These are phyloP conservation scores for Pseudozyma pruni DNA, from an alignment of 1,284 basidiomycete genomes.

Conservation along the genomic window DNA sequence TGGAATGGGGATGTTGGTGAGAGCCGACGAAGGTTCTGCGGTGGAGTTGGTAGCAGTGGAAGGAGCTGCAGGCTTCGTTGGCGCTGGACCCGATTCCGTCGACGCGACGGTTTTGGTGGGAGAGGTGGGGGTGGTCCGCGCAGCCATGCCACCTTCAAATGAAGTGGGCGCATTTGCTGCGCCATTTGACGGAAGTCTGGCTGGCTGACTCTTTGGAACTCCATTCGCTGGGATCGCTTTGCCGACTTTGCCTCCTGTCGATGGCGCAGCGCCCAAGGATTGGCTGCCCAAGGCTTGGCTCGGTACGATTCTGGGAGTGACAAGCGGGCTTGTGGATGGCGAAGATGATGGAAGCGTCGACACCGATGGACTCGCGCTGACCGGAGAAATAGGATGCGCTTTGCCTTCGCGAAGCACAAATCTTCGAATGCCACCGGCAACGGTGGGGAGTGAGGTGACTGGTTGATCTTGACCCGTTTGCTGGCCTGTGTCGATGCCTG, in stretches of 20 bases:
- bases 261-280: too few relatives aligned
- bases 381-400: slow-evolving; percentile 2
- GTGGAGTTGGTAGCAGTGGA: background rate
- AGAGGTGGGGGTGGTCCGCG: too few relatives aligned
- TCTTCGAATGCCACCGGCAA: slow-evolving; percentile 25
- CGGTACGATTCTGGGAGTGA: background rate
- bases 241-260: too few relatives aligned
- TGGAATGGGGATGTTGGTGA: background rate
- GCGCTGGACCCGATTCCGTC: too few relatives aligned
- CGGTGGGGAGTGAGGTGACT: slow-evolving; percentile 1
- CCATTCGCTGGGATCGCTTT: too few relatives aligned
- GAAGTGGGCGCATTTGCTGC: too few relatives aligned
- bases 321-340: background rate
- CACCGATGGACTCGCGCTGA: background rate
- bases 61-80: background rate
- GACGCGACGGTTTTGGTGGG: too few relatives aligned
- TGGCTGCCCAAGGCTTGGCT: background rate
- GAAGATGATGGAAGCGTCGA: background rate
- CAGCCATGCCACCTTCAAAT: too few relatives aligned
- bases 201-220: too few relatives aligned
- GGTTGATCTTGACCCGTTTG: background rate
- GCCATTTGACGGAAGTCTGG: too few relatives aligned
- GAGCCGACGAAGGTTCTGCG: background rate
- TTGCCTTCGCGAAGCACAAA: slow-evolving; percentile 21
- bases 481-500: background rate